Evolutionary conservation across 2,329 filamentous ascomycete species (phyloP), one percentile per base, ranked within the genome.

Genomic region (Aspergillus ibericus): DNA sequence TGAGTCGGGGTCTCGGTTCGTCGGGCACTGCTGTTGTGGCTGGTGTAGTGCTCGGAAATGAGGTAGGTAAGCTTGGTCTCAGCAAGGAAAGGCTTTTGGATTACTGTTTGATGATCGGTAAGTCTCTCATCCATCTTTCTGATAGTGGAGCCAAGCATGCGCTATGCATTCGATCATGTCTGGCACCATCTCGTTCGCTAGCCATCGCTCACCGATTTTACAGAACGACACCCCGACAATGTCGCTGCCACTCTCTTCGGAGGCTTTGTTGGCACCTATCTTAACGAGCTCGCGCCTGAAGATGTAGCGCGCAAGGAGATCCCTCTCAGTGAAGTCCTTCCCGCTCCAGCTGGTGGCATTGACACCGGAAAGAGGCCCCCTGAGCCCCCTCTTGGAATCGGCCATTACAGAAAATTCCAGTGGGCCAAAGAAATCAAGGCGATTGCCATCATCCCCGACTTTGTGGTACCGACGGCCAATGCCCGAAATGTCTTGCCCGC

Each of bases 371-470:
- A 90, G 68, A 87, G 82, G 66, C 95, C 95, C 18, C 93, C 95
- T 5, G 85, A 91, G 72, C 95, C 95, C n/a, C 95, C 95, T 2
- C 75, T 88, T 66, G 91, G 92, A 69, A 98, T 99, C 68, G 95
- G 93, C 50, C 93, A 97, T 76, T 96, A 96, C 80, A 93, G 96
- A 78, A 93, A 93, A 76, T 98, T 97, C 77, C 87, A 87, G 42
- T 98, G 93, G 93, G 89, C 92, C 58, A 86, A 88, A 63, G 91
- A 96, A 75, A 96, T 99, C 82, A 98, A 97, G 81, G 93, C 93
- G 62, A 89, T 99, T 64, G 92, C 93, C 65, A 93, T 99, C 68
- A 96, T 99, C 61, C 95, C 95, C 8, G 86, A 96, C 68, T 99
- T 98, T 71, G 91, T 96, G 74, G 93, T 98, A 29, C 86, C 92